Conservation (phyloP, 495 filamentous ascomycete species). For the Beverwykella pulmonaria region DNA sequence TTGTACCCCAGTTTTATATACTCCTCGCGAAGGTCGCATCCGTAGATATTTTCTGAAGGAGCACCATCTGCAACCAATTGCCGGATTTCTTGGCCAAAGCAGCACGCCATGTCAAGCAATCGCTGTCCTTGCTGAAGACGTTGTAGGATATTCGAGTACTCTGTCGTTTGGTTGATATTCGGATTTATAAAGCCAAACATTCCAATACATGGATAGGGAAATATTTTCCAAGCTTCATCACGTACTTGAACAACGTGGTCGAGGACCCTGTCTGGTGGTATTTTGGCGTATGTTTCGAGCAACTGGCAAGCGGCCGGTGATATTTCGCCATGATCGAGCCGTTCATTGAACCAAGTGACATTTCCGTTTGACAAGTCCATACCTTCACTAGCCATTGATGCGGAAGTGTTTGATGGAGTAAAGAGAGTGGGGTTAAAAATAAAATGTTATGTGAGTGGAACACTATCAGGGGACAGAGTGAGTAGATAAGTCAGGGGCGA, state of each 20-base stretch:
- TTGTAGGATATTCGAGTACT: slow-evolving; percentile 12
- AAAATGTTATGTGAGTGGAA: too few relatives aligned
- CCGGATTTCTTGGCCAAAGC: slow-evolving; percentile 31
- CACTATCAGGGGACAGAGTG: too few relatives aligned
- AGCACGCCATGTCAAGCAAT: slow-evolving; percentile 27
- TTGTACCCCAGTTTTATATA: slow-evolving; percentile 56
- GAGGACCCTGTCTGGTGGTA: slow-evolving; percentile 9
- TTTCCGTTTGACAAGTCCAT: slow-evolving; percentile 9
- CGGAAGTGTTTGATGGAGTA: too few relatives aligned
- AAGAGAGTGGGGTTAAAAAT: too few relatives aligned
- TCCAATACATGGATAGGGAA: slow-evolving; percentile 31
- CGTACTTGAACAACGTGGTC: slow-evolving; percentile 14
- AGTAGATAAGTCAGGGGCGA: too few relatives aligned
- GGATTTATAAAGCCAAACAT: slow-evolving; percentile 17
- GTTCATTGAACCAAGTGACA: slow-evolving; percentile 22
- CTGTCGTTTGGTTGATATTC: slow-evolving; percentile 5
- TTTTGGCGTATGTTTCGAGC: slow-evolving; percentile 18
- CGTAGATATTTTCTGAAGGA: slow-evolving; percentile 43
- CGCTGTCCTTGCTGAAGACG: slow-evolving; percentile 12
- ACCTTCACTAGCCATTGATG: neutral
- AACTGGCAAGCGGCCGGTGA: slow-evolving; percentile 3
- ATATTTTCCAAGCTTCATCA: slow-evolving; percentile 16
- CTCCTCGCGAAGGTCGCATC: slow-evolving; percentile 47
- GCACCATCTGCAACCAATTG: slow-evolving; percentile 24
- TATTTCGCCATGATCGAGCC: slow-evolving; percentile 1